Evolutionary conservation across 1,284 basidiomycete species (phyloP), one percentile per base, ranked within the genome.

Genomic region (Exobasidium rhododendri): DNA sequence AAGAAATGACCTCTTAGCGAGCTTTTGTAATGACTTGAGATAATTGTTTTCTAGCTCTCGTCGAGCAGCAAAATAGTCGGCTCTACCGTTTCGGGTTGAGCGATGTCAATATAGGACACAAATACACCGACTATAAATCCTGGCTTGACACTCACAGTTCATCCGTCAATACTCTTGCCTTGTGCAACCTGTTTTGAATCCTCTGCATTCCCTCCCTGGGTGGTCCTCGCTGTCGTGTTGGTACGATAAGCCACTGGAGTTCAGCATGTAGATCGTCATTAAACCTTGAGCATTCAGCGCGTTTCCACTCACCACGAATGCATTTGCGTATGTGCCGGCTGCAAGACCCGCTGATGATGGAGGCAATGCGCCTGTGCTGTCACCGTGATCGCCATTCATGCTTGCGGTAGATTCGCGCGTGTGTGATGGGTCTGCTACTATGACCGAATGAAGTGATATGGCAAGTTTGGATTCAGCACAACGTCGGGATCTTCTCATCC

Each of bases 1-100:
- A 26, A 72, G 81, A 78, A 53, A 82, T 75, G 20, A 80, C 73
- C 58, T 78, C 58, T 75, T 72, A 1, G 79, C 70, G 31, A 84
- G 71, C 71, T 84, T 84, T n/a, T 80, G 69, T 22, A 85, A 79
- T 24, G 80, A 73, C 30, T 82, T 80, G n/a, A 82, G 80, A 66
- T 85, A 85, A 35, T 70, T 56, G 6, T 20, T 29, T 62, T 85
- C 84, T 46, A 83, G 80, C 2, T 72, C 71, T 0, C 81, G 77
- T 24, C 84, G 79, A 47, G 84, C 84, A 40, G 81, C 81, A 75
- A 82, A 83, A 62, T 84, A 80, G 57, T 83, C 81, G 28, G 83
- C 81, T 22, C 55, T 58, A 56, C 17, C n/a, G 81, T 75, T 60
- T 85, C 83, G 50, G 83, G 80, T 1, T 71, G 71, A 5, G 17